Percentiles rank a stretch among this genome's conserved stretches.
These are phyloP conservation scores for Coemansia sp. DNA, from an alignment of 192 early-diverging fungal genomes.

Conservation along the genomic window DNA sequence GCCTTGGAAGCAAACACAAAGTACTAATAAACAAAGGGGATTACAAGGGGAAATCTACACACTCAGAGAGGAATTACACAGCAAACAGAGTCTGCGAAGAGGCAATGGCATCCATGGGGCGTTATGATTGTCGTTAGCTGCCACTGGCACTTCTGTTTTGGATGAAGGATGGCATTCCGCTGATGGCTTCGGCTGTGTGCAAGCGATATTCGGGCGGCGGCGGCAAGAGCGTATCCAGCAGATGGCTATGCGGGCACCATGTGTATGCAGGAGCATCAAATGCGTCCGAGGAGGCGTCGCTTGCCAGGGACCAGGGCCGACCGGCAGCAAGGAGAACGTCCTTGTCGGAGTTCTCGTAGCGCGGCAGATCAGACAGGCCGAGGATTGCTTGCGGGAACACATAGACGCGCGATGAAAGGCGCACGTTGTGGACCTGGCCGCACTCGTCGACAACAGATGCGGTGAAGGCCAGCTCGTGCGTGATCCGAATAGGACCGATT, in stretches of 20 bases:
- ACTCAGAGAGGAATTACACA: not conserved
- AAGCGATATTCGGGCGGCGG: constrained; percentile 25
- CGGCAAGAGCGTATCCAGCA: not conserved
- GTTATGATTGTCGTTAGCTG: too few relatives aligned
- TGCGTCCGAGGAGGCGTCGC: not conserved
- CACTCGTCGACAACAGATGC: constrained; percentile 36
- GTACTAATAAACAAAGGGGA: not conserved
- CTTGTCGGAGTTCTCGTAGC: constrained; percentile 42
- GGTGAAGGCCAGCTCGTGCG: constrained; percentile 41
- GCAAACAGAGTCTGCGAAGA: too few relatives aligned
- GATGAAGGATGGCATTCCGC: not conserved
- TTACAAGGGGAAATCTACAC: not conserved
- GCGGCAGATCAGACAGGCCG: constrained; percentile 24
- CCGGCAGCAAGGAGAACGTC: constrained; percentile 41
- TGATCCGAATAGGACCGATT: constrained; percentile 32
- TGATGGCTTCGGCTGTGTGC: not conserved
- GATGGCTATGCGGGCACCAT: not conserved
- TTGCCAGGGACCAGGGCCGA: constrained; percentile 15
- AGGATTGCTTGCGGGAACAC: constrained; percentile 21
- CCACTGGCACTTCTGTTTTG: not conserved
- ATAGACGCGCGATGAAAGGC: constrained; percentile 40
- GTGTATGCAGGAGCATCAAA: not conserved
- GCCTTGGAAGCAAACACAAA: not conserved
- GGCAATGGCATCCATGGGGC: too few relatives aligned
- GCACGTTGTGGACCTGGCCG: constrained; percentile 44